Base-by-base conservation (phyloP, 148 eudicot species). In the Nepenthes mirabilis region DNA sequence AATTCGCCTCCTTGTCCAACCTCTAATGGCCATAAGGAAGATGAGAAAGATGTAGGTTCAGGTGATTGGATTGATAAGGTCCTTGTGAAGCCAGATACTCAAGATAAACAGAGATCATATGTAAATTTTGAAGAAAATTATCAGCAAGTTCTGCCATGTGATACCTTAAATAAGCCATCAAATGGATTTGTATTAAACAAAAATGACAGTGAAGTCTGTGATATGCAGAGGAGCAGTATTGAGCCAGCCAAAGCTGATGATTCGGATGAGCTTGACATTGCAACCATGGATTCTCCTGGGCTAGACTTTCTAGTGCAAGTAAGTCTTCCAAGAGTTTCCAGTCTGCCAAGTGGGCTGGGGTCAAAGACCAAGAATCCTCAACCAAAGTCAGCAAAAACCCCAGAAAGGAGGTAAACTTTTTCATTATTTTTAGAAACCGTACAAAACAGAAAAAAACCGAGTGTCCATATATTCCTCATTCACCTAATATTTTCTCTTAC, bases 271-370 rank as follows among this genome's bases (percentile, higher is more conserved):
- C 71, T 84, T 9, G 97, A 87, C 5, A 65, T 78, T 36, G 73
- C 73, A 54, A 85, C 91, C 14, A 85, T 87, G 58, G 95, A 85
- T 56, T 79, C 85, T 36, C 87, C 90, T 14, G 97, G 87, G 73
- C 65, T 69, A 9, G 97, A 91, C 43, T 69, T 65, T 69, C 76
- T 64, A 49, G 52, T 62, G 72, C 81, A 62, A 62, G 43, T 37
- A 35, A 70, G 55, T 63, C 60, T 71, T 55, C 82, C 73, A 36
- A 90, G 71, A 75, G 73, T 64, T 34, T 56, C 80, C 43, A 78
- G 78, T 70, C 33, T 70, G 55, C 75, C 87, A 37, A 78, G 66
- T 75, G 74, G 63, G 14, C 3, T 64, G 33, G 84, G 63, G 32
- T 72, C 88, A 34, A 91, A 82, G 65, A 9, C 61, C 52, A 82